Evolutionary conservation across 192 early-diverging fungal species (phyloP).

Genomic region (Hyaloraphidium curvatum): DNA sequence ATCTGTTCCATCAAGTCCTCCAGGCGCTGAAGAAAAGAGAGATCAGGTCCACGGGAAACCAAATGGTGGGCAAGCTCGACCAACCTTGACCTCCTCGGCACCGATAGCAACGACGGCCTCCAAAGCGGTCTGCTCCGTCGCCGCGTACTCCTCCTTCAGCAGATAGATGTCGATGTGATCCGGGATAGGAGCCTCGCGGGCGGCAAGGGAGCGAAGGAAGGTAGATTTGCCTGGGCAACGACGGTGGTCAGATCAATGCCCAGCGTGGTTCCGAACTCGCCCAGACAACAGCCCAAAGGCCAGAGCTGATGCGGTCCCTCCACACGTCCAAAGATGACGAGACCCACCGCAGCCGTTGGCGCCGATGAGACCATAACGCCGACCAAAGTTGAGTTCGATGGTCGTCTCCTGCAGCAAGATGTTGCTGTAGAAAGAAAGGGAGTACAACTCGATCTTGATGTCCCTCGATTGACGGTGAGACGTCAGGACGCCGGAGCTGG

Average conservation of each 20-base stretch:
- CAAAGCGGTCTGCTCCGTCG: constrained; percentile 77
- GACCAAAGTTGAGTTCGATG: constrained; percentile 96
- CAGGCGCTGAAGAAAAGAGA: too few species aligned
- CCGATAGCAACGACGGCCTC: constrained; percentile 82
- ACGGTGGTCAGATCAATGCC: too few species aligned
- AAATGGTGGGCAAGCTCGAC: too few species aligned
- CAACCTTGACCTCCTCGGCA: constrained; percentile 69
- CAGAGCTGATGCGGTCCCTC: too few species aligned
- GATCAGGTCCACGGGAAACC: too few species aligned
- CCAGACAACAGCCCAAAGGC: too few species aligned
- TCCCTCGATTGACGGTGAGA: constrained; percentile 81
- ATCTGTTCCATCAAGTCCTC: constrained; percentile 85
- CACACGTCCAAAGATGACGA: too few species aligned
- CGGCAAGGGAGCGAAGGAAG: constrained; percentile 79
- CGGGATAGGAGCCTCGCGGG: constrained; percentile 85
- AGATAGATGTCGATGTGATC: constrained; percentile 87
- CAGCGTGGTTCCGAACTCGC: too few species aligned
- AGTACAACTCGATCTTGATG: constrained; percentile 88
- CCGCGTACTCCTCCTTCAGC: constrained; percentile 87
- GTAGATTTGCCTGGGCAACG: constrained; percentile 96
- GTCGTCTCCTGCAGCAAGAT: constrained; percentile 81
- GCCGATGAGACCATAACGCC: constrained; percentile 89
- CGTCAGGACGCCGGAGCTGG: constrained; percentile 75
- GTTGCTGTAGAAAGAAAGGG: constrained; percentile 84
- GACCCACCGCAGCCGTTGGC: constrained; percentile 90